Evolutionary conservation across 2,329 filamentous ascomycete genomes (phyloP).

Genomic region (Stachybotrys echinatus): DNA sequence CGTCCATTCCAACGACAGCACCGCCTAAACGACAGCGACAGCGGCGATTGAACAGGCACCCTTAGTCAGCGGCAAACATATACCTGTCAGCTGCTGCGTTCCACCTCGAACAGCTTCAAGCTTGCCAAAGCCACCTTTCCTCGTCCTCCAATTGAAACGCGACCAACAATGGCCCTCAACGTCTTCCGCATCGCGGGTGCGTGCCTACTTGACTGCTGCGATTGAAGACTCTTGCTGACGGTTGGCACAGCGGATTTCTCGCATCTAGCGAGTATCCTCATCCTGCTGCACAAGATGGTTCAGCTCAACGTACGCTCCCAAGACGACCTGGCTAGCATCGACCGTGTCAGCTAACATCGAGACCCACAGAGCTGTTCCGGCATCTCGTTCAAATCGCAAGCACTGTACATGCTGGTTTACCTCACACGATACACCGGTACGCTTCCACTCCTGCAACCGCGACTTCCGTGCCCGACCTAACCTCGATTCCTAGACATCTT

Average conservation of each 20-base stretch:
- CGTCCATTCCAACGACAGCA: too few relatives aligned
- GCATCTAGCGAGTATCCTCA: conserved; percentile 89
- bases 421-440: conserved; percentile 83
- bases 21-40: neutral
- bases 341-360: conserved; percentile 13
- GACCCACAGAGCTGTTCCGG: conserved; percentile 80
- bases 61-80: neutral
- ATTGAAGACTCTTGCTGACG: conserved; percentile 14
- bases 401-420: conserved; percentile 90
- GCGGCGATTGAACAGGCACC: neutral
- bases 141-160: neutral
- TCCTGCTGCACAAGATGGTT: conserved; percentile 95
- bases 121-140: neutral
- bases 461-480: neutral
- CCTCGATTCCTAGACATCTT: conserved; percentile 64
- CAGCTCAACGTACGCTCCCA: conserved; percentile 69
- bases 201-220: conserved; percentile 13
- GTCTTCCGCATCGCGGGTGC: conserved; percentile 53
- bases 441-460: conserved; percentile 1
- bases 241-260: conserved; percentile 76
- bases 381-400: conserved; percentile 98
- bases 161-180: conserved; percentile 44
- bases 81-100: neutral
- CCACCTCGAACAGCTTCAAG: neutral
- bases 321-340: neutral